Evolutionary conservation across 2,329 filamentous ascomycete genomes (phyloP), one percentile per base, ranked within the genome.

Genomic region (Aplosporella prunicola): DNA sequence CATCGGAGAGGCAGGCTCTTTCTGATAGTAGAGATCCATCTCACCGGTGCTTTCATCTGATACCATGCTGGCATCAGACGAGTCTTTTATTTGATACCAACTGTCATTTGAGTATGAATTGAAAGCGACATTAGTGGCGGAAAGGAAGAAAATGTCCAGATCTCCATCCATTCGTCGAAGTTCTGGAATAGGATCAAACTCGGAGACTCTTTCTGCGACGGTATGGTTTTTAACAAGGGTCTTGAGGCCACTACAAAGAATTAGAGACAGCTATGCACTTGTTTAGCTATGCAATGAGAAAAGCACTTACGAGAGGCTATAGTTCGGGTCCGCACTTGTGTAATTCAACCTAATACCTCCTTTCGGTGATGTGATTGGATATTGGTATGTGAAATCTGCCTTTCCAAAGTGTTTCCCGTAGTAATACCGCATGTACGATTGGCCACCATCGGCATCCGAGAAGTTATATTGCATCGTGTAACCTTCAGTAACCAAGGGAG

Each of bases 111-210:
- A 31, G 2, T 32, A 33, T 3, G 13, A 13, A 4, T 23, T 10
- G 22, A 41, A 43, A 9, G 10, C 18, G 7, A 46, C 31, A 9
- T 22, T 25, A 13, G 29, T 35, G n/a, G 39, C 42, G 11, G 35
- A 37, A 3, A 46, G 29, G 23, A 35, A 42, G 16, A 42, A 14
- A 9, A 42, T 11, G 14, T 20, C 11, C 4, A 46, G 16, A 17
- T 44, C 39, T 3, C 32, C 31, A 23, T 46, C 39, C 7, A 11
- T 5, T n/a, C 29, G 18, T 14, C 16, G 13, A 3, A 44, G 22
- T 11, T 24, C 7, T 7, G 22, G 22, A 24, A 24, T 24, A 7
- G 22, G 22, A 7, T 7, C 11, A 11, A 24, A 24, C 7, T 11
- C 22, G 11, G 22, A 7, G 11, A 24, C 11, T 7, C 11, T 24